Evolutionary conservation across 768 basidiomycete genomes (phyloP), one percentile per base, ranked within the genome.

Genomic region (Scleroderma bovista): DNA sequence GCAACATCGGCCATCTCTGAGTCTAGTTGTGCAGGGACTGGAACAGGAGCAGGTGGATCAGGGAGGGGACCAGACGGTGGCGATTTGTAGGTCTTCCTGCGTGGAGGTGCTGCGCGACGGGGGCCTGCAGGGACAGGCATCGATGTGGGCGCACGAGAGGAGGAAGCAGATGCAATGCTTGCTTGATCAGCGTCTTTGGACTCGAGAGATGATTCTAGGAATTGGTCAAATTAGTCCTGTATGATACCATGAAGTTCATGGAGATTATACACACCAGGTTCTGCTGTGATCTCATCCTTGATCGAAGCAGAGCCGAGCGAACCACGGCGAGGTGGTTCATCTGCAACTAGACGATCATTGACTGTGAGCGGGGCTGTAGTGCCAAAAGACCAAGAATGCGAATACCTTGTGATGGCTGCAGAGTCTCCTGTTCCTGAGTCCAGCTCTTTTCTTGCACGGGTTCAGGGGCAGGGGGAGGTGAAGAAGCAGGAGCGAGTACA

Each of bases 51-150:
- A 10, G 70, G 65, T 37, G 56, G 65, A 34, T 68, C 62, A 3
- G 66, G 50, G 34, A 64, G 55, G 17, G 54, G 50, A 19, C 48
- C 11, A 2, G 75, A 67, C 11, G 75, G 66, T n/a, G 73, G 69
- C 1, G 79, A 75, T 63, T 80, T 84, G 42, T 70, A 70, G 6
- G 73, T 60, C 59, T 86, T 86, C 67, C 75, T 82, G 37, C 88
- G 74, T 9, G 90, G 89, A 43, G 86, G 88, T 3, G 75, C 88
- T 22, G 86, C 76, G 5, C 89, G 78, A 39, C 85, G 80, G 38
- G 89, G 88, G 16, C 73, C 83, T 13, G 79, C 76, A 13, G 88
- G 87, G 4, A 88, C 73, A 19, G 88, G 87, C 83, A 92, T 90
- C 0, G 80, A 72, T 6, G 71, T 53, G 16, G 79, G 78, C 20